Evolutionary conservation across 75 land plant species (phyloP).

Genomic region (Cunninghamia lanceolata): DNA sequence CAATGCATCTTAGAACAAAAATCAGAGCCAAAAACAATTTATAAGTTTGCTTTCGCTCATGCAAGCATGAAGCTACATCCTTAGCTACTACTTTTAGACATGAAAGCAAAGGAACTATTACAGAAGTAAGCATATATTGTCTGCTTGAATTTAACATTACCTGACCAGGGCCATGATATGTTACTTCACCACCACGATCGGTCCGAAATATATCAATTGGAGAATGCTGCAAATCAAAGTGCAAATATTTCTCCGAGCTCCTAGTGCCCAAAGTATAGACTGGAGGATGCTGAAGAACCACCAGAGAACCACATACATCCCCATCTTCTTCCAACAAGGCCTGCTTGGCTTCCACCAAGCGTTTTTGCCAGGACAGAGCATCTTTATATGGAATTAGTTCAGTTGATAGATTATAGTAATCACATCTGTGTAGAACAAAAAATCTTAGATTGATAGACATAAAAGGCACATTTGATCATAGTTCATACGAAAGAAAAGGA

Average conservation of each 20-base stretch:
- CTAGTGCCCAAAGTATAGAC: conserved; percentile 91
- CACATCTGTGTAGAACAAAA: conserved; percentile 45
- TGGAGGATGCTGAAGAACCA: conserved; percentile 82
- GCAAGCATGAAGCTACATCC: neutral
- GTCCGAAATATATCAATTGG: conserved; percentile 72
- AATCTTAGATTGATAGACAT: neutral
- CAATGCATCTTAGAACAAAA: conserved; percentile 11
- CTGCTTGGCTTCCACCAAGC: conserved; percentile 35
- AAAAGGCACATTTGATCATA: too few species aligned
- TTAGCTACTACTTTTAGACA: neutral
- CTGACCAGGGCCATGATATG: conserved; percentile 99
- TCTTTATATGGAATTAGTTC: conserved; percentile 62
- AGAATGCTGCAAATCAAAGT: conserved; percentile 59
- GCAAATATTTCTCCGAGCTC: conserved; percentile 66
- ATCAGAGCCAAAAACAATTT: conserved; percentile 6
- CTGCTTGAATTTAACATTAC: conserved; percentile 21
- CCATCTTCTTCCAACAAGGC: conserved; percentile 34
- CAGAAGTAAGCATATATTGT: neutral
- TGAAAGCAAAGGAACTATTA: neutral
- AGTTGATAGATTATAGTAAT: conserved; percentile 61
- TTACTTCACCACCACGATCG: conserved; percentile 96
- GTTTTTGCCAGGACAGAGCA: conserved; percentile 90
- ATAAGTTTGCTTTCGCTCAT: neutral
- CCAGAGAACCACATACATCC: conserved; percentile 51
- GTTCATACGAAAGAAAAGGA: neutral